These are phyloP conservation scores for Lachancea sp. DNA, from an alignment of 805 yeast species.

Conservation along the genomic window DNA sequence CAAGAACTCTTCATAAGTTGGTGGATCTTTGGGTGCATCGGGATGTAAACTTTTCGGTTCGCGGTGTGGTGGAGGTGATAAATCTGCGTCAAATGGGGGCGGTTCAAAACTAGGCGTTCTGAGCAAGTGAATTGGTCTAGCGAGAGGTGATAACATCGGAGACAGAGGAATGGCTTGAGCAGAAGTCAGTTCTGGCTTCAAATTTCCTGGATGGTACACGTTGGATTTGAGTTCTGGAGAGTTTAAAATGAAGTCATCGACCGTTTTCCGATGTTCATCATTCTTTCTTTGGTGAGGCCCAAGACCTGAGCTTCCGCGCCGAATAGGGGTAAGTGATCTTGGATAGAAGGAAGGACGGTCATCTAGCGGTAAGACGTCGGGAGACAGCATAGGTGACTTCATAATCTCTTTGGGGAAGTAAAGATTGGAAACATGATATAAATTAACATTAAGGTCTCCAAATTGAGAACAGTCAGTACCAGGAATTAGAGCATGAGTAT, in stretches of 20 bases:
- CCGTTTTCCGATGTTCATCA: conserved; percentile 1
- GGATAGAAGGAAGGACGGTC: conserved; percentile 16
- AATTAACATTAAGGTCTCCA: conserved; percentile 17
- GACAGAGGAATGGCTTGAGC: conserved; percentile 63
- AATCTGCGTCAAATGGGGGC: conserved; percentile 52
- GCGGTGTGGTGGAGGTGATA: conserved; percentile 33
- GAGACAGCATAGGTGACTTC: conserved; percentile 47
- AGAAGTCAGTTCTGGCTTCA: conserved; percentile 44
- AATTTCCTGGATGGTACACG: conserved; percentile 48
- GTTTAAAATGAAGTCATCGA: conserved; percentile 7
- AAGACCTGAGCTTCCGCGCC: conserved; percentile 5
- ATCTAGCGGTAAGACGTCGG: conserved; percentile 47
- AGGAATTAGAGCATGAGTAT: conserved; percentile 23
- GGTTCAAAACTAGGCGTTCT: conserved; percentile 55
- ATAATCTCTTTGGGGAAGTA: conserved; percentile 37
- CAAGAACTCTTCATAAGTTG: conserved; percentile 11
- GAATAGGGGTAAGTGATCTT: conserved; percentile 13
- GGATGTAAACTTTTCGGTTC: background rate
- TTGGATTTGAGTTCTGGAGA: conserved; percentile 38
- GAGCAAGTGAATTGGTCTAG: conserved; percentile 49
- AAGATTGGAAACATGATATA: conserved; percentile 34
- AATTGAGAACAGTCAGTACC: conserved; percentile 14
- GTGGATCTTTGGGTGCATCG: conserved; percentile 11
- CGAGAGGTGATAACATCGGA: conserved; percentile 39
- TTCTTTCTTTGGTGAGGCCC: conserved; percentile 2